Percentiles rank a stretch among this genome's conserved stretches.
Conservation (phyloP, 2,329 filamentous ascomycete genomes). For the Ophiosphaerella korrae region DNA sequence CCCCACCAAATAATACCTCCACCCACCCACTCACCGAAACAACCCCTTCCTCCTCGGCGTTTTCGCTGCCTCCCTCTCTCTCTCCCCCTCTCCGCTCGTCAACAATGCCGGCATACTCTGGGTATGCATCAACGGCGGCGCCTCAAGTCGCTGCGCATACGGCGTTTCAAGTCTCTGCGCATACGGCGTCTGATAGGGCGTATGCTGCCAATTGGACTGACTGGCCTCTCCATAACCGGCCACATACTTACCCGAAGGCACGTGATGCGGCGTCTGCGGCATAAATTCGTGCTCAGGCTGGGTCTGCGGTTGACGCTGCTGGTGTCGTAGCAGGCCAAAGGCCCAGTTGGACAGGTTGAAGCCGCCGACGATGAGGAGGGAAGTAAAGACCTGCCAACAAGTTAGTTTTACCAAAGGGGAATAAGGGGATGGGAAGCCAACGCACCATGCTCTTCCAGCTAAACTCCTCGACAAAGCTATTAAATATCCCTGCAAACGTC, state of each 20-base stretch:
- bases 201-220: constrained; percentile 25
- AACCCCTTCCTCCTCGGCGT: constrained; percentile 26
- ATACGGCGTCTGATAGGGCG: constrained; percentile 34
- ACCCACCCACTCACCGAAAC: constrained; percentile 13
- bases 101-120: constrained; percentile 38
- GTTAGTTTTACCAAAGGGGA: no score
- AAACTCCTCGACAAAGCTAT: constrained; percentile 89
- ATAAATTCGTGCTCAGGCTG: constrained; percentile 25
- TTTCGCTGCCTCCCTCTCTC: constrained; percentile 12
- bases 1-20: no score
- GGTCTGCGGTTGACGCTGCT: constrained; percentile 28
- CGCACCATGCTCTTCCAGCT: constrained; percentile 78
- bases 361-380: constrained; percentile 55
- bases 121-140: constrained; percentile 27
- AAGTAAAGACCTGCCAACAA: constrained; percentile 52
- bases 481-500: constrained; percentile 90
- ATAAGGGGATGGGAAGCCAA: constrained; percentile 3
- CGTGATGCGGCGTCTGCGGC: constrained; percentile 41
- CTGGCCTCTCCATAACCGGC: constrained; percentile 26
- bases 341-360: constrained; percentile 65
- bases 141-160: constrained; percentile 9
- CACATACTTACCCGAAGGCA: constrained; percentile 24
- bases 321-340: constrained; percentile 60
- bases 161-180: constrained; percentile 7
- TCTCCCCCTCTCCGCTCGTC: constrained; percentile 11